A percentile compares a stretch with the other conserved stretches of the same genome.
Conservation (phyloP, 2,329 filamentous ascomycete genomes). For the Plectosphaerella cucumerina region DNA sequence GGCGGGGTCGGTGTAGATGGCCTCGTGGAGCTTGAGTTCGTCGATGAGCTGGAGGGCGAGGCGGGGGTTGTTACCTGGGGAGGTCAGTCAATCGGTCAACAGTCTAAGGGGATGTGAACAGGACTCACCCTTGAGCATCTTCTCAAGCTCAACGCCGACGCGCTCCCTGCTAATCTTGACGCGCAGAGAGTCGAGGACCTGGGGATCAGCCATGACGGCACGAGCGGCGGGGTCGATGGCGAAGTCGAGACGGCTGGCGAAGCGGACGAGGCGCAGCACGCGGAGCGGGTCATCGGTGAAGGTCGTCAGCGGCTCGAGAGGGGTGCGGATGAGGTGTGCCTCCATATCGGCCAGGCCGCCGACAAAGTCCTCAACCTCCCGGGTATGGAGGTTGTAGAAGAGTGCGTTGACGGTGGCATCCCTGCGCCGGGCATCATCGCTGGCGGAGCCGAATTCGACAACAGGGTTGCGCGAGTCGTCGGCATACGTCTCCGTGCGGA, state of each 20-base stretch:
- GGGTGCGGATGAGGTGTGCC: conserved; percentile 72
- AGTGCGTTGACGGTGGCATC: conserved; percentile 95
- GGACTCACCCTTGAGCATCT: conserved; percentile 71
- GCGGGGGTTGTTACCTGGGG: conserved; percentile 53
- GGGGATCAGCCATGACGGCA: conserved; percentile 69
- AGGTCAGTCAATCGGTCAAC: not conserved
- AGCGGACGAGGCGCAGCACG: conserved; percentile 81
- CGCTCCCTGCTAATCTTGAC: conserved; percentile 90
- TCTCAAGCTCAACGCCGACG: conserved; percentile 81
- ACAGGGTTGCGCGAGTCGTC: conserved; percentile 86
- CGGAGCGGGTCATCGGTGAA: conserved; percentile 92
- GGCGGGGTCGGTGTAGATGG: conserved; percentile 69
- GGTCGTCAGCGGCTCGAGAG: conserved; percentile 81
- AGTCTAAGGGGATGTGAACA: not conserved
- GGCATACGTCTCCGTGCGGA: conserved; percentile 85
- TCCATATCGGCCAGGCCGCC: conserved; percentile 73
- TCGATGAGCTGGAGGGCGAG: conserved; percentile 63
- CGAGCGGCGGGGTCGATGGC: conserved; percentile 67
- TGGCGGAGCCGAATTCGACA: conserved; percentile 89
- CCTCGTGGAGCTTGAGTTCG: conserved; percentile 62
- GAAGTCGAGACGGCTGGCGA: conserved; percentile 81
- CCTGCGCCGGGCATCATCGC: conserved; percentile 82
- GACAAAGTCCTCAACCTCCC: conserved; percentile 80
- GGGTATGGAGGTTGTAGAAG: conserved; percentile 87
- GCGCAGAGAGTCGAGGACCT: conserved; percentile 75